Conservation (phyloP, 1,284 basidiomycete genomes). For the Xerocomus cyaneibrunnescens region DNA sequence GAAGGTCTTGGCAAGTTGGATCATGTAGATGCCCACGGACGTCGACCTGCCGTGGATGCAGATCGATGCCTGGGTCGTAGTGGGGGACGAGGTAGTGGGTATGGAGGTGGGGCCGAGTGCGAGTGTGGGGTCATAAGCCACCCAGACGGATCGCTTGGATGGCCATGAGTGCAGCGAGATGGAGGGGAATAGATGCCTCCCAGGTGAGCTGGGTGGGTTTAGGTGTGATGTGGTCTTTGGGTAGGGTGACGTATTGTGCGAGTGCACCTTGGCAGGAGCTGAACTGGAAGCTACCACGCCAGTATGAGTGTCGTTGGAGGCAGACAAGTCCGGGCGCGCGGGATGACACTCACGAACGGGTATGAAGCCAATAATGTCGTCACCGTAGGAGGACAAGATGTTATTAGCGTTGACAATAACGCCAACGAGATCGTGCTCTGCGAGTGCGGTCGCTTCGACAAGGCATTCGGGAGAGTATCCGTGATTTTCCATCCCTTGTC, state of each 20-base stretch:
- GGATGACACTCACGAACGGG: slow-evolving; percentile 36
- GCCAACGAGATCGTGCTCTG: slow-evolving; percentile 65
- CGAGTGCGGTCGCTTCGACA: slow-evolving; percentile 48
- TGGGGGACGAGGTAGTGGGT: too few relatives aligned
- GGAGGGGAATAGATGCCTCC: slow-evolving; percentile 56
- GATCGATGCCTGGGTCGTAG: slow-evolving; percentile 46
- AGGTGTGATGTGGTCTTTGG: slow-evolving; percentile 40
- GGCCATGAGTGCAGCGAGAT: slow-evolving; percentile 56
- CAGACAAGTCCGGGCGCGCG: too few relatives aligned
- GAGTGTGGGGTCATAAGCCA: slow-evolving; percentile 17
- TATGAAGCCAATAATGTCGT: slow-evolving; percentile 59
- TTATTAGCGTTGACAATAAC: slow-evolving; percentile 54
- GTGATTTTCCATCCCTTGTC: slow-evolving; percentile 58
- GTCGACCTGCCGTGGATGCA: slow-evolving; percentile 69
- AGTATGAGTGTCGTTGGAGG: too few relatives aligned
- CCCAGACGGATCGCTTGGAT: slow-evolving; percentile 45
- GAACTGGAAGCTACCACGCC: slow-evolving; percentile 14
- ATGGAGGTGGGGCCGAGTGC: slow-evolving; percentile 34
- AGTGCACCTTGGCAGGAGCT: slow-evolving; percentile 9
- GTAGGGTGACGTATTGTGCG: slow-evolving; percentile 49
- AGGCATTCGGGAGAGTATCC: slow-evolving; percentile 47
- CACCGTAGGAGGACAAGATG: slow-evolving; percentile 51
- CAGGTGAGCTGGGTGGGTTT: slow-evolving; percentile 50
- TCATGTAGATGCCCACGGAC: slow-evolving; percentile 59
- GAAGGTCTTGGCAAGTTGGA: slow-evolving; percentile 62